Evolutionary conservation across 192 early-diverging fungal genomes (phyloP), one percentile per base, ranked within the genome.

Genomic region (Chytriomyces sp.): DNA sequence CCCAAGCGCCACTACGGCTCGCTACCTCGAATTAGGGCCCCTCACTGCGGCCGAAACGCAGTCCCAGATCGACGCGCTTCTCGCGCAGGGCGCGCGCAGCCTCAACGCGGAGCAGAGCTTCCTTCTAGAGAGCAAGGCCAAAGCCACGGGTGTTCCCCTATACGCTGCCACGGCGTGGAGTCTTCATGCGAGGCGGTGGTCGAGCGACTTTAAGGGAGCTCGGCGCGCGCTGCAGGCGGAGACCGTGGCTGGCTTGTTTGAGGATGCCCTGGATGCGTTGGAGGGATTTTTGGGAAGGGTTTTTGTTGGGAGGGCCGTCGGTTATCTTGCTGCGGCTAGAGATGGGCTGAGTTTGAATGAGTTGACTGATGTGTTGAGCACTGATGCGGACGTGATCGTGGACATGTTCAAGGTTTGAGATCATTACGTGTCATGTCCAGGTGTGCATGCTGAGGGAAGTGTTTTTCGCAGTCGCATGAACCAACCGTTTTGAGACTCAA

Each of bases 331-430:
- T 25, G 70, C 52, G 12, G 71, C 75, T 5, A 61, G 65, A 37
- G 53, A 58, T 22, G 75, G 75, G 19, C 34, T 77, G 12, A 73
- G 70, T 39, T 25, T 22, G 17, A 49, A 40, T 5, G 75, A 77
- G 39, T 41, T 77, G 62, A 71, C 60, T n/a, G 75, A 77, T 40
- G 64, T 77, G 7, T 17, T 77, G 2, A 39, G 31, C 19, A 73
- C 39, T 17, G 75, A 77, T n/a, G 40, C 30, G 55, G 75, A 72
- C 12, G 75, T 77, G 40, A 22, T 76, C 10, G 52, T 25, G 33
- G 73, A 74, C 8, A 3, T 76, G 33, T 69, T 33, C 19, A 53
- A 52, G 63, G 69, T 71, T 64, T 4, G 19, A 38, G 14, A n/a
- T 49, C 28, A 12, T 22, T 49, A 30, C 17, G 41, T 1, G 25